A percentile compares a stretch with the other conserved stretches of the same genome.
Evolutionary conservation across 345 rosid species (phyloP).

Genomic region (Eucalyptus curtisii): DNA sequence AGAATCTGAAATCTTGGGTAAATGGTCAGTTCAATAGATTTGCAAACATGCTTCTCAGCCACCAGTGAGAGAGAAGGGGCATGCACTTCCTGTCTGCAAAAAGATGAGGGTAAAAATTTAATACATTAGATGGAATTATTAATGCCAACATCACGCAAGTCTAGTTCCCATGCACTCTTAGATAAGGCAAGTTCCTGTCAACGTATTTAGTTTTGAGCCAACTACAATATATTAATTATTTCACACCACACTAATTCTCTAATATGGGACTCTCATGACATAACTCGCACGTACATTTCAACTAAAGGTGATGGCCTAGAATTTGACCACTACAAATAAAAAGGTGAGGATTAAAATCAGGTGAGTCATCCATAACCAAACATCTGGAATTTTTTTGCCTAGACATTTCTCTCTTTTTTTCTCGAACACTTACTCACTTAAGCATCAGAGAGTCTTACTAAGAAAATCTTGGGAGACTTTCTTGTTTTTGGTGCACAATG

Average conservation of each 20-base stretch:
- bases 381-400: background rate
- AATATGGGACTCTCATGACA: background rate
- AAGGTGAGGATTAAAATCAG: background rate
- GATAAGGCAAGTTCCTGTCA: background rate
- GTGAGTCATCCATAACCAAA: background rate
- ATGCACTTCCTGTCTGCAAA: no score
- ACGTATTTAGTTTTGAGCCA: background rate
- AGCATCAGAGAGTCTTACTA: background rate
- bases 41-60: background rate
- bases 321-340: background rate
- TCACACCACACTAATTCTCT: background rate
- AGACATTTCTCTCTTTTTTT: background rate
- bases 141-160: background rate
- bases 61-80: background rate
- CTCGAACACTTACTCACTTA: background rate
- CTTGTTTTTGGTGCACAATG: background rate
- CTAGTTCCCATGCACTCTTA: background rate
- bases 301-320: accelerated
- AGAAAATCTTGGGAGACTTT: background rate
- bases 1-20: background rate
- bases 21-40: background rate
- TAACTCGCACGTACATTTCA: background rate
- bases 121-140: background rate
- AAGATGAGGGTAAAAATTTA: no score
- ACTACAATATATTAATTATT: background rate